Conservation (phyloP, 805 yeast species). For the Saccharomycopsis amapae region DNA sequence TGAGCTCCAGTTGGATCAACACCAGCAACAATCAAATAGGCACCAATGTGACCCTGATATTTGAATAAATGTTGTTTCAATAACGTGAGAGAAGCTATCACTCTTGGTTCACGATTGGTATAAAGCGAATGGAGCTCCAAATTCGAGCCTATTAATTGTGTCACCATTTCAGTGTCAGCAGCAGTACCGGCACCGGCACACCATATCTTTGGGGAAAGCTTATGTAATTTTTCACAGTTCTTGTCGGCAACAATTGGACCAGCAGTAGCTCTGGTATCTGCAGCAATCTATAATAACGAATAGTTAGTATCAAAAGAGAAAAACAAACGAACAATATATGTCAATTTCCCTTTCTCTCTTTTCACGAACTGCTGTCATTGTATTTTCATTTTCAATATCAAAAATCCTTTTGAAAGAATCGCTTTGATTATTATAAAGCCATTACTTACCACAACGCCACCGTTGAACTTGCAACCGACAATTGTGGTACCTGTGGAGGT, state of each 20-base stretch:
- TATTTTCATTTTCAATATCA: neutral
- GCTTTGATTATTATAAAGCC: too few relatives aligned
- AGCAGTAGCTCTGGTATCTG: slow-evolving; percentile 97
- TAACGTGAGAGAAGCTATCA: slow-evolving; percentile 86
- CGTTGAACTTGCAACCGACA: slow-evolving; percentile 88
- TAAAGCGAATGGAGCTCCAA: slow-evolving; percentile 83
- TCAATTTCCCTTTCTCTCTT: neutral
- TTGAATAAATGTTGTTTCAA: slow-evolving; percentile 92
- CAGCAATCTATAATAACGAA: slow-evolving; percentile 55
- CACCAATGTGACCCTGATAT: slow-evolving; percentile 97
- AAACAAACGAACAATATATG: neutral
- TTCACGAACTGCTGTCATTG: neutral
- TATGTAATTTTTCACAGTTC: slow-evolving; percentile 91
- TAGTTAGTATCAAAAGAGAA: neutral
- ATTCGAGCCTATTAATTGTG: slow-evolving; percentile 86
- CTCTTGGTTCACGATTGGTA: slow-evolving; percentile 83
- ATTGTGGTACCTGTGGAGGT: slow-evolving; percentile 99
- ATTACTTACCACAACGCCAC: slow-evolving; percentile 66
- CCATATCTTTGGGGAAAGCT: slow-evolving; percentile 88
- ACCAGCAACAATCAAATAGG: slow-evolving; percentile 97
- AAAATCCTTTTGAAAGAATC: neutral
- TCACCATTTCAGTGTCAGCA: slow-evolving; percentile 97
- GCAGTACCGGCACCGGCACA: slow-evolving; percentile 99
- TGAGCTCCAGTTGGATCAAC: slow-evolving; percentile 95
- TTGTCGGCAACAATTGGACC: slow-evolving; percentile 97